A percentile compares a stretch with the other conserved stretches of the same genome.
phyloP scores from a whole-genome alignment of 148 eudicot genomes.

The Bassia scoparia region DNA sequence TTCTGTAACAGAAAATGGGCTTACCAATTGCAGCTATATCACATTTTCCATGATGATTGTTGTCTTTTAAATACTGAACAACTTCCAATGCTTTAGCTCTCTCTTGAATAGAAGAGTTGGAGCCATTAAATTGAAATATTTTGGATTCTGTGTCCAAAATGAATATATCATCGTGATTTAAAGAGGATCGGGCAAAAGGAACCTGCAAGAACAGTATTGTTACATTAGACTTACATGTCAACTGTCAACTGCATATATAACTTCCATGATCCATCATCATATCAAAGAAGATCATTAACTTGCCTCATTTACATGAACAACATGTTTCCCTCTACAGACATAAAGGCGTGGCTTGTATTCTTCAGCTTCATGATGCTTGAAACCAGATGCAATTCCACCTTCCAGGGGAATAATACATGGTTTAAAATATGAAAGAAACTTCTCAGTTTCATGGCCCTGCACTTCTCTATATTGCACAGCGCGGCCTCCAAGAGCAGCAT shows the following conservation, averaged over 20 bases:
- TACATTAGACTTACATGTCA: slow-evolving; percentile 11
- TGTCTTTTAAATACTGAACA: slow-evolving; percentile 89
- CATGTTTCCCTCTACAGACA: slow-evolving; percentile 90
- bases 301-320: slow-evolving; percentile 90
- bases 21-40: slow-evolving; percentile 89
- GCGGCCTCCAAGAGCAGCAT: slow-evolving; percentile 93
- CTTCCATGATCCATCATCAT: background rate
- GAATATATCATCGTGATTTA: slow-evolving; percentile 94
- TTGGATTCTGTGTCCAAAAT: slow-evolving; percentile 84
- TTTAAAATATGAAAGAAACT: slow-evolving; percentile 93
- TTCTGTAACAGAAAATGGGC: slow-evolving; percentile 5
- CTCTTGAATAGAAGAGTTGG: slow-evolving; percentile 93
- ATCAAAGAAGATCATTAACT: slow-evolving; percentile 23
- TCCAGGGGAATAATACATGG: slow-evolving; percentile 96
- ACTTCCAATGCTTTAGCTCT: slow-evolving; percentile 98
- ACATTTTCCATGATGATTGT: slow-evolving; percentile 91
- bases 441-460: slow-evolving; percentile 97
- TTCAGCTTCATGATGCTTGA: slow-evolving; percentile 67
- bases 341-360: slow-evolving; percentile 63
- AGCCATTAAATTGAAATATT: slow-evolving; percentile 92
- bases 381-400: slow-evolving; percentile 86
- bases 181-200: slow-evolving; percentile 84
- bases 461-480: slow-evolving; percentile 98
- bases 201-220: slow-evolving; percentile 51
- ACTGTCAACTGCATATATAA: slow-evolving; percentile 15